Evolutionary conservation across 2,329 filamentous ascomycete genomes (phyloP), one percentile per base, ranked within the genome.

Genomic region (Aspergillus awamori): DNA sequence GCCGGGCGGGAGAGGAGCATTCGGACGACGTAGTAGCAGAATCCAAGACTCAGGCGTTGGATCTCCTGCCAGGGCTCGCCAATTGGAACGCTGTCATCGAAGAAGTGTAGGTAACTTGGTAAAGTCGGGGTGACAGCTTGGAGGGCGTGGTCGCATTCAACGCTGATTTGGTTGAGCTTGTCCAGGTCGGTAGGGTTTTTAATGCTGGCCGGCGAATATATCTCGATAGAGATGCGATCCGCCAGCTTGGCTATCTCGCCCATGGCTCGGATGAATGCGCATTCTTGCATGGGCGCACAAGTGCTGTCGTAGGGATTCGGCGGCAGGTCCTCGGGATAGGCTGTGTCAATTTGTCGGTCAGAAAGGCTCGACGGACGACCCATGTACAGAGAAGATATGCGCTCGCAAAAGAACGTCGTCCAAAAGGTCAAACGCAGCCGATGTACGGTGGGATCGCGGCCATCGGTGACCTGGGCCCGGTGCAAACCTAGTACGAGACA

Each of bases 21-120:
- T 13, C 58, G 55, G 4, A 61, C 45, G 1, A 57, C 26, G 28
- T 63, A 54, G 36, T 63, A 65, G 41, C 41, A 47, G 15, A 59
- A 51, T 2, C 63, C 63, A 3, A 63, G 33, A 10, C 48, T 54
- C 26, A 63, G 20, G n/a, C 63, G 53, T 36, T 65, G 63, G 47
- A 65, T 59, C 39, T 65, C 63, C 24, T 65, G 63, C 63, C 63
- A 65, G 33, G 56, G 54, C 7, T 53, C 52, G 5, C 58, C 61
- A 43, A 63, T 33, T 1, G 63, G 58, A n/a, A 54, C 22, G 11
- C 38, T 30, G 11, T 60, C 52, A 24, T 65, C 63, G 36, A 63
- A 63, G 43, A 65, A 63, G n/a, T 63, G 61, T 3, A 65, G 53
- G 41, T 63, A 65, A 7, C 43, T 33, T 2, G 63, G 61, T 11